Evolutionary conservation across 176 grass and related monocot species (phyloP).

Genomic region (Avena insularis): DNA sequence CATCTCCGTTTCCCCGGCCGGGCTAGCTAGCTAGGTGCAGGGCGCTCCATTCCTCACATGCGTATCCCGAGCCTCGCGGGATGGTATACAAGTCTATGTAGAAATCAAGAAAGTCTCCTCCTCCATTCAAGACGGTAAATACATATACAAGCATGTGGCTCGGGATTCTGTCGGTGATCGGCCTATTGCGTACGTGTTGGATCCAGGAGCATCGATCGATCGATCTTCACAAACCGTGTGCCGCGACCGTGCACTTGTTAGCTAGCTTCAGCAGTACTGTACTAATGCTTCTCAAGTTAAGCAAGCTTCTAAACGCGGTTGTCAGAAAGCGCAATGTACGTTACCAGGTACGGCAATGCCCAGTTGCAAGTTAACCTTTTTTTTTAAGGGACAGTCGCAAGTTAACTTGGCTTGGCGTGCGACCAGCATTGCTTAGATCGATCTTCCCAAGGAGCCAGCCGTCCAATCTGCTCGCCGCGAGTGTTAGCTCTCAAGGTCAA

Average conservation of each 20-base stretch:
- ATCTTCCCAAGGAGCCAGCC: not conserved
- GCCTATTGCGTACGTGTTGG: not conserved
- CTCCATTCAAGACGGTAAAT: conserved; percentile 15
- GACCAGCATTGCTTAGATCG: not conserved
- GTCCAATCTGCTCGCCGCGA: not conserved
- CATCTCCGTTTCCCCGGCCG: not conserved
- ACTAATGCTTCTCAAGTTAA: not conserved
- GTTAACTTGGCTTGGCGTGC: conserved; percentile 11
- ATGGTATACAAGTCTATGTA: not conserved
- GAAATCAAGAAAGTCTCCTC: not conserved
- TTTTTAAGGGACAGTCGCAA: not conserved
- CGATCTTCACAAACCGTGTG: conserved; percentile 26
- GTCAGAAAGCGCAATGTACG: not conserved
- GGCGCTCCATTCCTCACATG: not conserved
- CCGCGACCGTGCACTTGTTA: not conserved
- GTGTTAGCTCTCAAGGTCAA: conserved; percentile 15
- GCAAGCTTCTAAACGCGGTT: not conserved
- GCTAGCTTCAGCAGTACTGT: not conserved
- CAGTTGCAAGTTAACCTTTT: too few species aligned
- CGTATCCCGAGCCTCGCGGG: conserved; percentile 11
- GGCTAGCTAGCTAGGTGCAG: not conserved
- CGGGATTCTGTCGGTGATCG: not conserved
- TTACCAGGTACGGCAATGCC: not conserved
- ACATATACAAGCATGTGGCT: not conserved
- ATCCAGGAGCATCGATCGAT: not conserved